These are phyloP conservation scores for Passiflora organensis DNA, from an alignment of 345 rosid genomes.

Conservation along the genomic window DNA sequence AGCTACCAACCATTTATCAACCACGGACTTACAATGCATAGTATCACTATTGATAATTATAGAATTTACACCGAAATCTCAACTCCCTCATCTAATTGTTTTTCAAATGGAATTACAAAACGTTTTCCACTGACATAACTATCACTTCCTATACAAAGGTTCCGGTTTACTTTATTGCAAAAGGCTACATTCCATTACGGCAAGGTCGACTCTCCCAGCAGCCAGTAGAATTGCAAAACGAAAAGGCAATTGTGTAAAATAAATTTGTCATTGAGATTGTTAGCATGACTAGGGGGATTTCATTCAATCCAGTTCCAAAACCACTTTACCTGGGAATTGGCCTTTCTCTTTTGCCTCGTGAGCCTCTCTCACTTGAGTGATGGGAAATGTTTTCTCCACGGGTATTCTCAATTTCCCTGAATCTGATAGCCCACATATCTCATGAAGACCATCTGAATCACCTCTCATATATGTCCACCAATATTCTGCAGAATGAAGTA, in stretches of 20 bases:
- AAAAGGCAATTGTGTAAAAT: not conserved
- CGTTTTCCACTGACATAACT: slow-evolving; percentile 11
- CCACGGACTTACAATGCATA: no score
- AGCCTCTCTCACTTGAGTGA: slow-evolving; percentile 75
- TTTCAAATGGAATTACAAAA: no score
- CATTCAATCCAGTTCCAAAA: slow-evolving; percentile 59
- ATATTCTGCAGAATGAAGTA: slow-evolving; percentile 46
- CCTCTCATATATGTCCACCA: slow-evolving; percentile 91
- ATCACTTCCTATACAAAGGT: slow-evolving; percentile 1
- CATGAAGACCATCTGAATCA: slow-evolving; percentile 76
- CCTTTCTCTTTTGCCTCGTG: slow-evolving; percentile 78
- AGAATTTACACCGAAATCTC: no score
- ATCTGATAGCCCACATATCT: slow-evolving; percentile 67
- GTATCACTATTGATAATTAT: no score
- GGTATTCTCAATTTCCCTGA: slow-evolving; percentile 74
- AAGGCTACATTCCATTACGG: slow-evolving; percentile 1
- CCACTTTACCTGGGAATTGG: slow-evolving; percentile 72
- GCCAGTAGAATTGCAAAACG: slow-evolving; percentile 4
- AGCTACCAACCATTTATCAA: no score
- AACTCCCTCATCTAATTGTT: no score
- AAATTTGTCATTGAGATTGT: not conserved
- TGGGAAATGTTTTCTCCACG: slow-evolving; percentile 69
- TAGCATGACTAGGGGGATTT: not conserved
- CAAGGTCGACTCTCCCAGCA: slow-evolving; percentile 4
- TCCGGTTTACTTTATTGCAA: not conserved